Conservation (phyloP, 305 asterid species). For the Salvia sclarea region DNA sequence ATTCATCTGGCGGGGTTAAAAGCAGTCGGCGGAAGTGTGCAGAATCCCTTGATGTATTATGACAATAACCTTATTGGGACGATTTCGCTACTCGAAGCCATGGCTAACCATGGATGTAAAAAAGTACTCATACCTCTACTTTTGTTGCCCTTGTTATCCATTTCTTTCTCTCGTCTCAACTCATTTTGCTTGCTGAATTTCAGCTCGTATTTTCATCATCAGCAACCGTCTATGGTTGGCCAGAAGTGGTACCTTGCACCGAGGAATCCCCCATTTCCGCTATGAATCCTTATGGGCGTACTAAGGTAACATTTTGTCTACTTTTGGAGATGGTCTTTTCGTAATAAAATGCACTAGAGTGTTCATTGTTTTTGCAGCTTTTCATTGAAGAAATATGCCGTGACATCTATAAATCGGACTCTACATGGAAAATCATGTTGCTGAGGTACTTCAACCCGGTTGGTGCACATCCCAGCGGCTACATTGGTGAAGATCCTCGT, state of each 20-base stretch:
- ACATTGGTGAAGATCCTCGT: slow-evolving; percentile 91
- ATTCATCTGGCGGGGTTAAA: slow-evolving; percentile 96
- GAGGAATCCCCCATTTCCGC: slow-evolving; percentile 78
- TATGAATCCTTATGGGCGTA: slow-evolving; percentile 82
- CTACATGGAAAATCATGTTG: slow-evolving; percentile 82
- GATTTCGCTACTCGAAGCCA: slow-evolving; percentile 74
- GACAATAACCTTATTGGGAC: slow-evolving; percentile 86
- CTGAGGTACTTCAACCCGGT: slow-evolving; percentile 97
- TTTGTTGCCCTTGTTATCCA: not conserved
- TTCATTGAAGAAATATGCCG: slow-evolving; percentile 92
- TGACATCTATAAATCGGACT: slow-evolving; percentile 69
- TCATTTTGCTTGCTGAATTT: slow-evolving; percentile 30
- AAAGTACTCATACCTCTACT: slow-evolving; percentile 31
- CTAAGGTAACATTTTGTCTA: slow-evolving; percentile 66
- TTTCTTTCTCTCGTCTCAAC: slow-evolving; percentile 5
- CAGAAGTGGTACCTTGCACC: slow-evolving; percentile 90
- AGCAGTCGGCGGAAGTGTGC: slow-evolving; percentile 97
- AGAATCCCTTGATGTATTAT: slow-evolving; percentile 80
- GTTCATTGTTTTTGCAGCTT: slow-evolving; percentile 61
- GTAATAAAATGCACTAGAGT: no score
- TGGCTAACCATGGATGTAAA: slow-evolving; percentile 95
- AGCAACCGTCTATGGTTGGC: slow-evolving; percentile 95
- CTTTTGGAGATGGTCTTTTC: no score
- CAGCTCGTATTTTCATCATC: slow-evolving; percentile 98
- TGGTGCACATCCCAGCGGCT: slow-evolving; percentile 92